Conservation (phyloP, 202 grass and related monocot genomes). For the Schoenoplectus tabernaemontani region DNA sequence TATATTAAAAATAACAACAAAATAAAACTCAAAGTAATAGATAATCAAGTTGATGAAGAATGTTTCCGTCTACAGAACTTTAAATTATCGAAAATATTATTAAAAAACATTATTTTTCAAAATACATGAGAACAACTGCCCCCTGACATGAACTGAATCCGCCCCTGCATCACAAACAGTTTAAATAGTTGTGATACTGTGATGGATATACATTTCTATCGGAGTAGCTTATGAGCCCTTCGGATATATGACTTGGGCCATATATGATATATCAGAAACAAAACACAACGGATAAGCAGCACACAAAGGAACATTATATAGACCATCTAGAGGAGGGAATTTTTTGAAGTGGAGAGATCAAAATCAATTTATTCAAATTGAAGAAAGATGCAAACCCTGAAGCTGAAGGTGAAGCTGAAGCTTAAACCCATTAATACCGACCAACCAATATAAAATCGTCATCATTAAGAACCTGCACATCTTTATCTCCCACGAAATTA, state of each 20-base stretch:
- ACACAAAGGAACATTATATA: background rate
- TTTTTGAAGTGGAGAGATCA: background rate
- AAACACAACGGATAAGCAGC: background rate
- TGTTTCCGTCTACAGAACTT: too few species aligned
- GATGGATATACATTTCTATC: background rate
- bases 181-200: background rate
- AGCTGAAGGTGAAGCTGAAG: background rate
- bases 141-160: too few species aligned
- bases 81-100: too few species aligned
- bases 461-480: constrained; percentile 59
- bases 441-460: constrained; percentile 67
- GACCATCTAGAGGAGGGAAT: background rate
- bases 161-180: background rate
- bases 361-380: background rate
- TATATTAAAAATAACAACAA: too few species aligned
- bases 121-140: too few species aligned
- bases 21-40: too few species aligned
- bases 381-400: constrained; percentile 1
- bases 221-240: background rate
- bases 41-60: too few species aligned
- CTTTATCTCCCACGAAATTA: constrained; percentile 61
- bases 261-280: background rate
- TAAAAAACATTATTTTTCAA: too few species aligned
- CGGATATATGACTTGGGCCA: too few species aligned
- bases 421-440: constrained; percentile 4